phyloP scores from a whole-genome alignment of 441 rosid species.

The Erodium trifolium region DNA sequence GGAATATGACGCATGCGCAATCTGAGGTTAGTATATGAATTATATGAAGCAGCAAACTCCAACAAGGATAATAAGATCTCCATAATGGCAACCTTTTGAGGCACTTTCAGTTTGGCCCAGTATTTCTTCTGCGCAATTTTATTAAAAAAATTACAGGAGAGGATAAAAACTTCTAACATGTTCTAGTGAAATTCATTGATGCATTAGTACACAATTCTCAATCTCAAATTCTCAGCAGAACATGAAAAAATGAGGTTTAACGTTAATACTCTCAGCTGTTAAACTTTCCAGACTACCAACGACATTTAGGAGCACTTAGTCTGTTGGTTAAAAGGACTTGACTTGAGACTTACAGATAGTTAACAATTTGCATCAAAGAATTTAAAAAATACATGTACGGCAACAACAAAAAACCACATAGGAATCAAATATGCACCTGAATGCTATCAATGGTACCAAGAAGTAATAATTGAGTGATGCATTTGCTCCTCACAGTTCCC shows the following conservation, averaged over 20 bases:
- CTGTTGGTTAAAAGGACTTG: too few relatives aligned
- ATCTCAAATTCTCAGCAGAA: background rate
- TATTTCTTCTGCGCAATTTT: slow-evolving; percentile 59
- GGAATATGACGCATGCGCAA: slow-evolving; percentile 75
- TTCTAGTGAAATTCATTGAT: too few relatives aligned
- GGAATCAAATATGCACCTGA: slow-evolving; percentile 48
- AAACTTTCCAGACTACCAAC: too few relatives aligned
- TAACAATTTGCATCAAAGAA: too few relatives aligned
- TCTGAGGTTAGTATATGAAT: slow-evolving; percentile 83
- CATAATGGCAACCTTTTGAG: slow-evolving; percentile 79
- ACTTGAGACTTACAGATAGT: too few relatives aligned
- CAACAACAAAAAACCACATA: too few relatives aligned
- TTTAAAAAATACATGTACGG: too few relatives aligned
- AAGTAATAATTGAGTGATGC: slow-evolving; percentile 86
- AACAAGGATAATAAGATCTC: slow-evolving; percentile 72
- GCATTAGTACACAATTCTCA: too few relatives aligned
- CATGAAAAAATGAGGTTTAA: background rate
- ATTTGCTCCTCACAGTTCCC: slow-evolving; percentile 83
- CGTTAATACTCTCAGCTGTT: background rate
- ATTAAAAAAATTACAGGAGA: background rate
- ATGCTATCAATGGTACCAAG: slow-evolving; percentile 89
- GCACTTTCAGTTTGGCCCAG: slow-evolving; percentile 71
- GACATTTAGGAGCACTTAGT: too few relatives aligned
- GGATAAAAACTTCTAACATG: background rate
- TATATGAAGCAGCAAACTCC: slow-evolving; percentile 89